Conservation (phyloP, 768 basidiomycete genomes). For the Rhizopogon rudus region DNA sequence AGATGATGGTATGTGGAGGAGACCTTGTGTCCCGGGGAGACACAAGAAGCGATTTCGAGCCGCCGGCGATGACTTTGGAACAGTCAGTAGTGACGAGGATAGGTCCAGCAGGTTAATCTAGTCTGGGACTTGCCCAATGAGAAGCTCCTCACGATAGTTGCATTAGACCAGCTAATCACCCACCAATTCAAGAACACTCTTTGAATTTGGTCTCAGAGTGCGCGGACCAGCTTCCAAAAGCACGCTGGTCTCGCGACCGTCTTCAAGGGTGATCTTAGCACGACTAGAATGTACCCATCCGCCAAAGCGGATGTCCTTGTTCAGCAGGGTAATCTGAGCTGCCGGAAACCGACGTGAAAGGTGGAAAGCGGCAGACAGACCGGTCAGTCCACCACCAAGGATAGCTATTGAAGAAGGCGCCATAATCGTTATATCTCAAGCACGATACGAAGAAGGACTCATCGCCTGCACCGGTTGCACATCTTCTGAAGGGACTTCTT, state of each 20-base stretch:
- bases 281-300: conserved; percentile 81
- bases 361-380: conserved; percentile 78
- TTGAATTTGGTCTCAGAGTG: conserved; percentile 75
- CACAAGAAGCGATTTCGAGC: conserved; percentile 76
- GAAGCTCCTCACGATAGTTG: conserved; percentile 1
- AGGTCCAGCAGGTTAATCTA: conserved; percentile 79
- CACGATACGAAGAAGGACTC: background rate
- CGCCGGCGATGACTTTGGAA: conserved; percentile 62
- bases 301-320: conserved; percentile 59
- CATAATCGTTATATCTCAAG: conserved; percentile 6
- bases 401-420: conserved; percentile 46
- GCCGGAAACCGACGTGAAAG: conserved; percentile 61
- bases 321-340: conserved; percentile 61
- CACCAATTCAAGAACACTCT: conserved; percentile 75
- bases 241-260: conserved; percentile 34
- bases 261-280: conserved; percentile 34
- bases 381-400: conserved; percentile 78
- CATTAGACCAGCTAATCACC: conserved; percentile 8
- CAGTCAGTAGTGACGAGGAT: conserved; percentile 53
- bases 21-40: conserved; percentile 44
- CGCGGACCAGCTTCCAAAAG: conserved; percentile 85
- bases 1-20: conserved; percentile 47
- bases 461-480: background rate
- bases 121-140: conserved; percentile 13
- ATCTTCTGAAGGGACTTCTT: background rate